Conservation (phyloP, 2,329 filamentous ascomycete genomes). For the Hymenotorrendiella dingleyae region DNA sequence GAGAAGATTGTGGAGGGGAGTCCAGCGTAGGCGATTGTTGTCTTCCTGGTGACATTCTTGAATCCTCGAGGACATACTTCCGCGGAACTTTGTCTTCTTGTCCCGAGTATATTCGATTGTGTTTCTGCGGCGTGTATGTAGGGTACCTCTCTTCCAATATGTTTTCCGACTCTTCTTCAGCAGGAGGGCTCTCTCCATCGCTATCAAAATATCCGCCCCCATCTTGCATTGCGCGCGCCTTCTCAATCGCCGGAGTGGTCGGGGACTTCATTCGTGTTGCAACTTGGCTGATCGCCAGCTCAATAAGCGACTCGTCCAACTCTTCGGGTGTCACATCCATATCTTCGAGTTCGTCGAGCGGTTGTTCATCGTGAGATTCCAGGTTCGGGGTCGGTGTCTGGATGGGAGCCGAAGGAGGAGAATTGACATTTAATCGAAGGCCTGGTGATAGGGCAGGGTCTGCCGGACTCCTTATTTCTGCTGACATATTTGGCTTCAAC, state of each 20-base stretch:
- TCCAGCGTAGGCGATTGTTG: conserved; percentile 28
- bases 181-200: conserved; percentile 28
- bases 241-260: conserved; percentile 52
- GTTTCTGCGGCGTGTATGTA: not conserved
- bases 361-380: too few species aligned
- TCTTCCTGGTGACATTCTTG: conserved; percentile 8
- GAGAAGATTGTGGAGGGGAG: conserved; percentile 22
- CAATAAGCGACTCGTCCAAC: conserved; percentile 53
- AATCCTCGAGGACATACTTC: not conserved
- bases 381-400: too few species aligned
- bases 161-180: conserved; percentile 3
- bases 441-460: too few species aligned
- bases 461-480: too few species aligned
- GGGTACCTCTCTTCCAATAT: not conserved
- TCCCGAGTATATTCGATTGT: not conserved
- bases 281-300: conserved; percentile 50
- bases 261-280: conserved; percentile 50
- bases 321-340: too few species aligned
- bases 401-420: too few species aligned
- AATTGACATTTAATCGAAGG: too few species aligned
- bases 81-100: too few species aligned
- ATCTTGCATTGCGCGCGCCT: conserved; percentile 48
- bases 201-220: conserved; percentile 36
- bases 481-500: too few species aligned
- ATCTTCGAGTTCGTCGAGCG: too few species aligned